Percentiles rank a stretch among this genome's conserved stretches.
Conservation (phyloP, 1,284 basidiomycete species). For the Irpex lacteus region DNA sequence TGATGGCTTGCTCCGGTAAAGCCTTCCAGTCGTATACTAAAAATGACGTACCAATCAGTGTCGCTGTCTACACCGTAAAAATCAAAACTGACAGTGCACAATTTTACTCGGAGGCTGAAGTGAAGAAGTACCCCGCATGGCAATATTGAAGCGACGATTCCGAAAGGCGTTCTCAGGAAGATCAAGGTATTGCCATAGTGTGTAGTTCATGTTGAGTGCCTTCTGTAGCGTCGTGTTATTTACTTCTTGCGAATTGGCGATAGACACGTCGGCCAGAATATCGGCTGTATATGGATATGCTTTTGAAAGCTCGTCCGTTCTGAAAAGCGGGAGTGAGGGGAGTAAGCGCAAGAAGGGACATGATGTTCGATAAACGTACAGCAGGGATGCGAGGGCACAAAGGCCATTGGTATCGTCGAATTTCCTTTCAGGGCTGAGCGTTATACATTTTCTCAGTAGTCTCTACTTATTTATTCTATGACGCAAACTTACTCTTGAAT, state of each 20-base stretch:
- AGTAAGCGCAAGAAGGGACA: background rate
- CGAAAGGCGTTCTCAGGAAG: slow-evolving; percentile 1
- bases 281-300: slow-evolving; percentile 4
- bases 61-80: background rate
- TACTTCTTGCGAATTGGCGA: slow-evolving; percentile 15
- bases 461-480: no score
- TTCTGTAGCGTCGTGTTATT: slow-evolving; percentile 6
- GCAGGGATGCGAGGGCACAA: slow-evolving; percentile 12
- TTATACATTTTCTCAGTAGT: no score
- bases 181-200: slow-evolving; percentile 3
- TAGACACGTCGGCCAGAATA: slow-evolving; percentile 11
- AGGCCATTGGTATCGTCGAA: slow-evolving; percentile 27
- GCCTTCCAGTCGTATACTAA: slow-evolving; percentile 16
- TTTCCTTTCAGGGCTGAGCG: slow-evolving; percentile 13
- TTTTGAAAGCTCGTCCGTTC: slow-evolving; percentile 6
- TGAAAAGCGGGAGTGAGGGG: background rate
- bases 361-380: background rate
- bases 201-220: slow-evolving; percentile 2
- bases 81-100: slow-evolving; percentile 26
- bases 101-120: slow-evolving; percentile 22
- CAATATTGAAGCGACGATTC: slow-evolving; percentile 1
- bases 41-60: background rate
- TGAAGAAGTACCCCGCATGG: slow-evolving; percentile 1
- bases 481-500: no score
- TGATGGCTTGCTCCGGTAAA: slow-evolving; percentile 8